Conservation (phyloP, 805 yeast species). For the Hanseniaspora mollemarum region DNA sequence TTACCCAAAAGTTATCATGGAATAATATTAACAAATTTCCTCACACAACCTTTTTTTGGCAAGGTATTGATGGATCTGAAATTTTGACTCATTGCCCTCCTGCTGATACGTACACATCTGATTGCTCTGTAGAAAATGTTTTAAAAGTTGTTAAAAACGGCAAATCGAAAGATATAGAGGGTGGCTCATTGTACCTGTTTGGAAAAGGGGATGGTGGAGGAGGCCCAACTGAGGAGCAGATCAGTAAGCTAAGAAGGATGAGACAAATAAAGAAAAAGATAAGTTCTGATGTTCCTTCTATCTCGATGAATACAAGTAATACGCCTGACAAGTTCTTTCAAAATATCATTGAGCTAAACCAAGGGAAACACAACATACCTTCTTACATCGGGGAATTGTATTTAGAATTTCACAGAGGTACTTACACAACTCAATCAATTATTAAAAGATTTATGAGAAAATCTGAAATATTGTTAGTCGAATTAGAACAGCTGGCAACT, state of each 20-base stretch:
- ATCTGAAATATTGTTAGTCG: slow-evolving; percentile 67
- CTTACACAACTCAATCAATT: slow-evolving; percentile 87
- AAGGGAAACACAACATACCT: slow-evolving; percentile 58
- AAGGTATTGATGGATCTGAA: slow-evolving; percentile 86
- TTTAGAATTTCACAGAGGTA: slow-evolving; percentile 92
- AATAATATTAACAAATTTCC: slow-evolving; percentile 89
- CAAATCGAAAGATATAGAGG: slow-evolving; percentile 69
- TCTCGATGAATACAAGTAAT: slow-evolving; percentile 49
- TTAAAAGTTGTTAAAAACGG: slow-evolving; percentile 68
- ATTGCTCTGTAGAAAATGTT: slow-evolving; percentile 88
- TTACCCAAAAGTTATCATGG: slow-evolving; percentile 94
- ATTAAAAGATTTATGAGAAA: slow-evolving; percentile 71
- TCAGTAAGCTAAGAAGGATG: slow-evolving; percentile 83
- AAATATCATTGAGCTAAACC: slow-evolving; percentile 47
- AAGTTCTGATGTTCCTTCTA: slow-evolving; percentile 59
- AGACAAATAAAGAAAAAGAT: slow-evolving; percentile 76
- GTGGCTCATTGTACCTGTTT: slow-evolving; percentile 66
- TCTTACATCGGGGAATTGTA: slow-evolving; percentile 91
- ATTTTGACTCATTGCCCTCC: slow-evolving; percentile 97
- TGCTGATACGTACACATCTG: slow-evolving; percentile 86
- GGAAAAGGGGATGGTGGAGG: slow-evolving; percentile 99
- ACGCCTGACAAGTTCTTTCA: slow-evolving; percentile 69
- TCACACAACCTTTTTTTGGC: slow-evolving; percentile 85
- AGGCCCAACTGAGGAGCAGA: slow-evolving; percentile 88
- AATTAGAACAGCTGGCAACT: slow-evolving; percentile 74